A percentile compares a stretch with the other conserved stretches of the same genome.
These are phyloP conservation scores for Yamadazyma dushanensis DNA, from an alignment of 1,139 yeast species.

Conservation along the genomic window DNA sequence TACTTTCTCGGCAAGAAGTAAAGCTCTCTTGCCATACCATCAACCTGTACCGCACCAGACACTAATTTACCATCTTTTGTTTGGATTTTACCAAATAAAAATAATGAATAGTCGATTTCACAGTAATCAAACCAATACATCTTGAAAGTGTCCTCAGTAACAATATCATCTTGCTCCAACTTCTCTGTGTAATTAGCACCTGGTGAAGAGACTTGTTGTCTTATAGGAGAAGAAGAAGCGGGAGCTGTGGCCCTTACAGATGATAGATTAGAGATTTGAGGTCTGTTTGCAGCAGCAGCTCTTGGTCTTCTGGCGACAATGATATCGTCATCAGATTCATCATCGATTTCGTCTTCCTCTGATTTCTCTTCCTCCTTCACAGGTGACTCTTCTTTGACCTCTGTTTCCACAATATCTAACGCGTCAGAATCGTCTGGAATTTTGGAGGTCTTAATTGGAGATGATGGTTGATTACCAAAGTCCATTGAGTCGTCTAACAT, in stretches of 20 bases:
- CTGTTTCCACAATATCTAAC: conserved; percentile 10
- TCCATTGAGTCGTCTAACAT: conserved; percentile 14
- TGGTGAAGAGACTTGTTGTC: conserved; percentile 18
- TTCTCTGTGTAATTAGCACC: conserved; percentile 38
- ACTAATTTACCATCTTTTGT: conserved; percentile 60
- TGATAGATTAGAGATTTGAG: conserved; percentile 19
- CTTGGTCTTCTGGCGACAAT: conserved; percentile 49
- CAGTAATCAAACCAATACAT: conserved; percentile 92
- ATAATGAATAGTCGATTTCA: conserved; percentile 68
- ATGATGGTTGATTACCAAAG: conserved; percentile 27
- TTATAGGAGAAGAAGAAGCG: conserved; percentile 21
- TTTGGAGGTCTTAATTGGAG: conserved; percentile 25
- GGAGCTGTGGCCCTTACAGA: conserved; percentile 22
- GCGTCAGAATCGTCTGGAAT: conserved; percentile 4
- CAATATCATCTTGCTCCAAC: conserved; percentile 42
- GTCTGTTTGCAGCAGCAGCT: conserved; percentile 32
- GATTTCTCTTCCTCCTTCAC: conserved; percentile 13
- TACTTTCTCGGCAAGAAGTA: conserved; percentile 71
- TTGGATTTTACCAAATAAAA: conserved; percentile 81
- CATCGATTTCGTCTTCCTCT: conserved; percentile 15
- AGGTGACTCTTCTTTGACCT: conserved; percentile 2
- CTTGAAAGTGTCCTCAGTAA: conserved; percentile 50
- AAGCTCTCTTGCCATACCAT: conserved; percentile 68
- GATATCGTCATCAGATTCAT: conserved; percentile 56
- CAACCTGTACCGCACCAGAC: conserved; percentile 78